These are phyloP conservation scores for Tricholoma saponaceum DNA, from an alignment of 768 basidiomycete species.

Conservation along the genomic window DNA sequence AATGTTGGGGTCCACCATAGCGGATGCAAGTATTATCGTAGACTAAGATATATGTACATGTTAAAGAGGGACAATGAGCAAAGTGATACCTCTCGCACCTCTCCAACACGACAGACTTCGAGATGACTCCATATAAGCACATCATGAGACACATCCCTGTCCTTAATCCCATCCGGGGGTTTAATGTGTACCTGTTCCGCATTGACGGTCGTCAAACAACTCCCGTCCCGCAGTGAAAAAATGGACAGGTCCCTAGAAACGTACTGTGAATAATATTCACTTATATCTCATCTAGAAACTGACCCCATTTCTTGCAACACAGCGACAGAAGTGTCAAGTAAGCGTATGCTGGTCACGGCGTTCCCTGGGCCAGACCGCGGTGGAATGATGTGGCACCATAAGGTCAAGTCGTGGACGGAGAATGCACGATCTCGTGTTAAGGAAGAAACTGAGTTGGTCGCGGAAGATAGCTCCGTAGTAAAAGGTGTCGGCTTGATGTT, in stretches of 20 bases:
- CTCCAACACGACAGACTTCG: conserved; percentile 31
- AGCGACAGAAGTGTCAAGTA: conserved; percentile 43
- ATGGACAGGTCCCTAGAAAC: conserved; percentile 49
- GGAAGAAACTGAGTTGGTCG: conserved; percentile 36
- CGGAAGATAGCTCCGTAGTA: conserved; percentile 37
- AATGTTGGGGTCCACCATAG: conserved; percentile 34
- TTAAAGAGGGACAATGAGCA: conserved; percentile 3
- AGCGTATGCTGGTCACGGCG: conserved; percentile 41
- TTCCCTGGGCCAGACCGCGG: conserved; percentile 33
- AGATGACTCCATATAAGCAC: conserved; percentile 43
- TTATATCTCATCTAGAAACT: conserved; percentile 11
- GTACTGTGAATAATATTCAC: background rate
- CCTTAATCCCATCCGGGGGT: conserved; percentile 29
- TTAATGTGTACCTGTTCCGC: conserved; percentile 23
- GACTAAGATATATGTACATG: conserved; percentile 22
- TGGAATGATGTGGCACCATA: conserved; percentile 47
- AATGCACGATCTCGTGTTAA: conserved; percentile 28
- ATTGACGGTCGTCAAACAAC: conserved; percentile 25
- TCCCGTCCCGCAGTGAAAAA: conserved; percentile 50
- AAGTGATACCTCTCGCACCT: conserved; percentile 26
- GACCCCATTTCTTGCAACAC: conserved; percentile 68
- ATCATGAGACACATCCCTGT: conserved; percentile 28
- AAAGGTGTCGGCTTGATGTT: conserved; percentile 42
- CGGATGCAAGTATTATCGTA: conserved; percentile 43
- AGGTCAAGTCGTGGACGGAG: conserved; percentile 22